phyloP scores from a whole-genome alignment of 306 rosid species.

The Phaseolus lunatus region DNA sequence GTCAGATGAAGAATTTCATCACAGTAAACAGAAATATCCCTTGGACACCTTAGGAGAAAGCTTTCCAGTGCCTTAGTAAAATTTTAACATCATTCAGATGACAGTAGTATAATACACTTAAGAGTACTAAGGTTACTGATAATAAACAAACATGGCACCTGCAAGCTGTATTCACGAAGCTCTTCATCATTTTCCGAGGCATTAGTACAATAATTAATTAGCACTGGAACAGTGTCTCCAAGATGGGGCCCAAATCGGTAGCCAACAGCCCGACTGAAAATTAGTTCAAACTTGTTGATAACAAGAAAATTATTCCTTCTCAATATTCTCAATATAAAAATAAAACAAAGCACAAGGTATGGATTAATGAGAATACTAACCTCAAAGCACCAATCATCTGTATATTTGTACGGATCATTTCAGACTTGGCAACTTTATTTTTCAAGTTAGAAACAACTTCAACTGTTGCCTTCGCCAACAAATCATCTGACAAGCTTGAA shows the following conservation, averaged over 20 bases:
- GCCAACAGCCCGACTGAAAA: slow-evolving; percentile 93
- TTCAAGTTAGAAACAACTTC: slow-evolving; percentile 81
- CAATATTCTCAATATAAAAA: background rate
- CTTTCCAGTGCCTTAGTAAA: slow-evolving; percentile 81
- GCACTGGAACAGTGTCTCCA: slow-evolving; percentile 88
- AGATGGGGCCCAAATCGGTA: slow-evolving; percentile 97
- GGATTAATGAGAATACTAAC: slow-evolving; percentile 50
- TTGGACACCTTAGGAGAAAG: slow-evolving; percentile 96
- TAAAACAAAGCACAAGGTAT: slow-evolving; percentile 5
- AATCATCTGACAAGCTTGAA: slow-evolving; percentile 90
- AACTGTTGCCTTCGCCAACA: slow-evolving; percentile 83
- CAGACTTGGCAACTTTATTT: slow-evolving; percentile 71
- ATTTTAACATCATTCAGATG: slow-evolving; percentile 38
- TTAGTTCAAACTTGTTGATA: slow-evolving; percentile 42
- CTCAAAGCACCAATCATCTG: slow-evolving; percentile 99
- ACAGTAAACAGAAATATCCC: slow-evolving; percentile 87
- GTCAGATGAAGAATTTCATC: slow-evolving; percentile 89
- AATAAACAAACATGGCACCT: slow-evolving; percentile 60
- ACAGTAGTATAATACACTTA: background rate
- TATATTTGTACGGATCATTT: slow-evolving; percentile 89
- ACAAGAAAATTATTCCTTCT: slow-evolving; percentile 3
- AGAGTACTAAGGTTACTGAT: slow-evolving; percentile 4
- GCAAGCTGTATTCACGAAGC: slow-evolving; percentile 97
- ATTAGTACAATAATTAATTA: slow-evolving; percentile 79
- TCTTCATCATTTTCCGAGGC: slow-evolving; percentile 98